Evolutionary conservation across 257 asterid genomes (phyloP), one percentile per base, ranked within the genome.

Genomic region (Nicotiana obtusifolia): DNA sequence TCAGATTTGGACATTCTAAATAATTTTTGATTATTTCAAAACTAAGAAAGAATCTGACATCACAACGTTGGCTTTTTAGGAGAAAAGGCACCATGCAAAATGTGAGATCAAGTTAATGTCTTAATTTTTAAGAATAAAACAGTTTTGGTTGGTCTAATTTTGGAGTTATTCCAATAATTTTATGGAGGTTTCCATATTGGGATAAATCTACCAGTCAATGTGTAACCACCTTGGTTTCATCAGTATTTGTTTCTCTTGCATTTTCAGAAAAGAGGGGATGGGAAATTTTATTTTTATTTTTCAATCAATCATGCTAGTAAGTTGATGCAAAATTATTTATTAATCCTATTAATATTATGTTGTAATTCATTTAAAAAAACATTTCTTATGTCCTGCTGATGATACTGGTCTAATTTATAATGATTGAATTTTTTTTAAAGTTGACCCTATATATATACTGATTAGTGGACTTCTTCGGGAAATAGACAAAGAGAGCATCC

Each of bases 101-200:
- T 20, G 1, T 41, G 78, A 13, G 7, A 64, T 64, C n/a, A 64
- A 64, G 69, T 64, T 26, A 64, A 24, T 64, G 57, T 41, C 57
- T 69, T 3, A 5, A 2, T 69, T 56, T 37, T 10, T 20, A 20
- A 37, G 77, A 41, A 69, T 69, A 69, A 69, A 37, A 14, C 13
- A 69, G 26, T 68, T 68, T 37, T 68, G 31, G 56, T 68, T 19
- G 56, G 77, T 68, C 56, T 20, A 37, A 37, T 35, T 68, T 68
- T 37, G 77, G 56, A 68, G 56, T 68, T 68, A n/a, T 37, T 37
- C 76, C 56, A 37, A 68, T 68, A 37, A 68, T 68, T 69, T 69
- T n/a, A 69, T 11, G 14, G 31, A 69, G 5, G 11, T 41, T 5
- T 41, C 5, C 57, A 5, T 41, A 41, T 19, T 13, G 10, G 30